Percentiles rank a stretch among this genome's conserved stretches.
These are phyloP conservation scores for Rhinocladiella mackenziei DNA, from an alignment of 2,329 filamentous ascomycete species.

Conservation along the genomic window DNA sequence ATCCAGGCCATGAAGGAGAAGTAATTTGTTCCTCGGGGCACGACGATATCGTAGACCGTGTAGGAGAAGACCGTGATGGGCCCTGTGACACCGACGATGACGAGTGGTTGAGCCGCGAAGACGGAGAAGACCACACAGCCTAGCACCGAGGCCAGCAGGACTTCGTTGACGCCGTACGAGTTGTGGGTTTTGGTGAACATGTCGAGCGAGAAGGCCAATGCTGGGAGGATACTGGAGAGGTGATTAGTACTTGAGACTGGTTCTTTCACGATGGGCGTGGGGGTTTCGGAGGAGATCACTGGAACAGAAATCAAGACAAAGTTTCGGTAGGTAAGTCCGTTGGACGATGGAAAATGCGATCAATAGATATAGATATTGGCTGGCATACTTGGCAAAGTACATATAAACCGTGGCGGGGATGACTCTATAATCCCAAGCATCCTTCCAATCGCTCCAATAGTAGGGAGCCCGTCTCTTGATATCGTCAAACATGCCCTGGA, in stretches of 20 bases:
- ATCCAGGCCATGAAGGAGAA: conserved; percentile 91
- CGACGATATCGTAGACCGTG: conserved; percentile 86
- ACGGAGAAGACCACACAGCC: conserved; percentile 77
- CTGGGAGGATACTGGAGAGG: conserved; percentile 68
- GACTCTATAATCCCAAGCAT: conserved; percentile 88
- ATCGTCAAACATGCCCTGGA: conserved; percentile 77
- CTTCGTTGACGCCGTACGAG: conserved; percentile 87
- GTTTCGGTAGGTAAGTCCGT: no score
- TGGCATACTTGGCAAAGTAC: conserved; percentile 83
- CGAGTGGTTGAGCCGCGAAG: conserved; percentile 75
- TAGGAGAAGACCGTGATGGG: conserved; percentile 94
- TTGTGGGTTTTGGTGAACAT: conserved; percentile 87
- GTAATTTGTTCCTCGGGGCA: conserved; percentile 71
- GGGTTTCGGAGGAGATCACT: no score
- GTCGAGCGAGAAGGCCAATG: conserved; percentile 82
- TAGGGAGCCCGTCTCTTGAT: conserved; percentile 69
- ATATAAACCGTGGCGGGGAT: conserved; percentile 85
- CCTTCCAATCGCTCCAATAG: conserved; percentile 76
- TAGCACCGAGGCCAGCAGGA: conserved; percentile 78
- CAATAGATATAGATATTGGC: conserved; percentile 28
- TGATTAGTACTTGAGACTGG: no score
- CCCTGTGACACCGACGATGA: conserved; percentile 87
- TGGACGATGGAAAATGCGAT: conserved; percentile 1
- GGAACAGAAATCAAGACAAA: no score
- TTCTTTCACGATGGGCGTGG: no score